phyloP scores from a whole-genome alignment of 257 asterid genomes.

The Schizonepeta tenuifolia region DNA sequence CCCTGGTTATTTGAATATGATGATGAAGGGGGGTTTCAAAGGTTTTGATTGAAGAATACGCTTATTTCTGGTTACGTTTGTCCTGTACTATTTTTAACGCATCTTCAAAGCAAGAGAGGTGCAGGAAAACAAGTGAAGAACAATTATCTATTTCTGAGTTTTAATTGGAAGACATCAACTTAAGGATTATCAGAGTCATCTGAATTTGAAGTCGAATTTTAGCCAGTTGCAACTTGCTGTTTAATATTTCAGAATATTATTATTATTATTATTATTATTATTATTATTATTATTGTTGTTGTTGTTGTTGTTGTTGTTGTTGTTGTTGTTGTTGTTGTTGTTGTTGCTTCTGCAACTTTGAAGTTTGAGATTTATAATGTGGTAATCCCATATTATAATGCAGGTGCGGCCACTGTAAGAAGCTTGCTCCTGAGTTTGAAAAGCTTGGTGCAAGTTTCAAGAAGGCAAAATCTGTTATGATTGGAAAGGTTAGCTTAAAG shows the following conservation, averaged over 20 bases:
- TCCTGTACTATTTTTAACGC: background rate
- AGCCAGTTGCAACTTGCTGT: background rate
- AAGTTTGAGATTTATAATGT: conserved; percentile 16
- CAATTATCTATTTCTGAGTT: background rate
- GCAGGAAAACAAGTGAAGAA: background rate
- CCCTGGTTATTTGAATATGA: background rate
- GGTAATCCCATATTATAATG: conserved; percentile 26
- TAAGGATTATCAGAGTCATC: background rate
- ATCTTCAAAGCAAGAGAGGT: too few species aligned
- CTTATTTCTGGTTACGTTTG: background rate
- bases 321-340: background rate
- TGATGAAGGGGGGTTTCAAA: background rate
- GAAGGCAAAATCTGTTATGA: conserved; percentile 89
- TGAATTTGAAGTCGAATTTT: background rate
- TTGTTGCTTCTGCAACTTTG: conserved; percentile 18
- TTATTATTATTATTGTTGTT: too few species aligned
- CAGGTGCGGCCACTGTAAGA: conserved; percentile 99
- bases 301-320: background rate
- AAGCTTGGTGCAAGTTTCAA: conserved; percentile 89
- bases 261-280: too few species aligned
- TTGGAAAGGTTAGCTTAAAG: conserved; percentile 82
- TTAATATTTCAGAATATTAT: background rate
- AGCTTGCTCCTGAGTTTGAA: conserved; percentile 95
- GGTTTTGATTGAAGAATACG: background rate
- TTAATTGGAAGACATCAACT: background rate